Evolutionary conservation across 768 basidiomycete species (phyloP).

Genomic region (Hebeloma cylindrosporum): DNA sequence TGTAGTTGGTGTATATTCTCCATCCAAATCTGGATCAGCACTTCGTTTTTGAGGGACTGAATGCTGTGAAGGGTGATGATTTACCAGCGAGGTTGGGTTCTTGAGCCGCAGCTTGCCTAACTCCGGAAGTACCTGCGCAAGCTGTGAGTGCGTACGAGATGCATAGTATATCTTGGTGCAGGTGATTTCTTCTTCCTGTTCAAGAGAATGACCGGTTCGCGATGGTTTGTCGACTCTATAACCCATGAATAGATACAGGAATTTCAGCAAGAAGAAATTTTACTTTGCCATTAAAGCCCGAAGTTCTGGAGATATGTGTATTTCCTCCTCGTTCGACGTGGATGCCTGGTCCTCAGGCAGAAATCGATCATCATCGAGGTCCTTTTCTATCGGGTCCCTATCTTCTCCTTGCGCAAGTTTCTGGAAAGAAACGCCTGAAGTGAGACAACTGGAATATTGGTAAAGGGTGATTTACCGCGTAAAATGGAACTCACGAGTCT

Average conservation of each 20-base stretch:
- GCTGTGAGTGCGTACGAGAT: constrained; percentile 94
- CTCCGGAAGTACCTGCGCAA: constrained; percentile 88
- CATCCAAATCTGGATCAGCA: constrained; percentile 17
- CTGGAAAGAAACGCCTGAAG: neutral
- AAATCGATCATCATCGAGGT: constrained; percentile 64
- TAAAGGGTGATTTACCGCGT: no score
- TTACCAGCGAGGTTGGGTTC: constrained; percentile 23
- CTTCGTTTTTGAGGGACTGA: constrained; percentile 26
- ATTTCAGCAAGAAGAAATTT: neutral
- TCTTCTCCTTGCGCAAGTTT: neutral
- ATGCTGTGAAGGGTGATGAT: constrained; percentile 19
- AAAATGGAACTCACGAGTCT: constrained; percentile 41
- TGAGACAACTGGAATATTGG: neutral
- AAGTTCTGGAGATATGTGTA: constrained; percentile 75
- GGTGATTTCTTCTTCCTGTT: constrained; percentile 46
- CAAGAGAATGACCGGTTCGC: constrained; percentile 11
- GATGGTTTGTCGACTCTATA: constrained; percentile 35
- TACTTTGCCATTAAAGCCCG: constrained; percentile 80
- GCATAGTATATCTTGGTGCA: constrained; percentile 91
- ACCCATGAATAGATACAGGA: neutral
- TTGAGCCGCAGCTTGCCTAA: constrained; percentile 65
- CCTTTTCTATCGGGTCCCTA: constrained; percentile 19
- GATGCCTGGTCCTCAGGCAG: constrained; percentile 60
- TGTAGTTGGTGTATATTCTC: constrained; percentile 29
- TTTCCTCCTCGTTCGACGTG: constrained; percentile 34